Base-by-base conservation (phyloP, 768 basidiomycete genomes). In the Pholiota conissans region DNA sequence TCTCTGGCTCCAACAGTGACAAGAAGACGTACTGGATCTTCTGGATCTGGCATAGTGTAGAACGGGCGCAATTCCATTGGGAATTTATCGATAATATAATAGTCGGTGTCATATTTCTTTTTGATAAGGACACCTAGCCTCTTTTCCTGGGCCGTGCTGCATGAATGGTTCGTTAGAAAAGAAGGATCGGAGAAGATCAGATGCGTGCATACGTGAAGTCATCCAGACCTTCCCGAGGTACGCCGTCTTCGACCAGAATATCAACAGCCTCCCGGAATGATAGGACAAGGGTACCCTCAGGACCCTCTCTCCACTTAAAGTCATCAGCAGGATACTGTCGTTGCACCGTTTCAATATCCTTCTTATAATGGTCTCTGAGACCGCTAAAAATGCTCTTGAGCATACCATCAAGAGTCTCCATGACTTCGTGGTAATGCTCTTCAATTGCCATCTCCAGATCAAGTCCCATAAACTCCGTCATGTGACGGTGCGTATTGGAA, bases 11-110 rank as follows among this genome's bases (percentile, higher is more conserved):
- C 53, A 42, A 30, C 60, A 47, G n/a, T n/a, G n/a, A n/a, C n/a
- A 42, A 47, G 58, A 49, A 53, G 27, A 74, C 87, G 64, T 64
- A 94, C 93, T 6, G 91, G 87, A 73, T 98, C 90, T 61, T 84
- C 79, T 11, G 96, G 85, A 76, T 99, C 97, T 56, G 95, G 92
- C 97, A 99, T 98, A 55, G 97, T 99, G 76, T 99, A 99, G 78
- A 99, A 99, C 2, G 97, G 97, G 54, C 97, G 90, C 58, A 98
- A 85, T 34, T 83, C 90, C 73, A 95, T 81, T 4, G 97, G 97
- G 84, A 98, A 99, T 74, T 98, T 99, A 82, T 99, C 97, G 64
- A 99, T 88, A 73, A 98, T 98, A 77, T 91, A 99, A 78, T 98
- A 99, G 74, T 99, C 97, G 45, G 93, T 98, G 66, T 94, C 86